Percentiles rank a stretch among this genome's conserved stretches.
Conservation (phyloP, 768 basidiomycete genomes). For the Pleurotus ostreatus region DNA sequence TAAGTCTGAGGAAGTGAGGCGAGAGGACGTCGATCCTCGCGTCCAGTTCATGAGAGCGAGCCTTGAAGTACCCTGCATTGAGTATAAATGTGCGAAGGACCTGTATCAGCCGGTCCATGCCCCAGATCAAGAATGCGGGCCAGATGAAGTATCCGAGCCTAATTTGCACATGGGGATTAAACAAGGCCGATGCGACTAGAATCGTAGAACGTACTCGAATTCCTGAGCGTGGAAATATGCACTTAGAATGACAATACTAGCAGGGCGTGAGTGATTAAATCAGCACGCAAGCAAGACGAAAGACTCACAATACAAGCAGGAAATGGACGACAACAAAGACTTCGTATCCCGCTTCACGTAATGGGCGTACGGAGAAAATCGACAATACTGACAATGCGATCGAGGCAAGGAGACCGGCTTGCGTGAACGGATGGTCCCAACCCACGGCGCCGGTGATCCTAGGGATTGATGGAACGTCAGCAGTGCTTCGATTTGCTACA, state of each 20-base stretch:
- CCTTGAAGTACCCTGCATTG: slow-evolving; percentile 38
- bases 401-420: slow-evolving; percentile 32
- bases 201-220: slow-evolving; percentile 20
- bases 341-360: slow-evolving; percentile 47
- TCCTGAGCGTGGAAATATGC: slow-evolving; percentile 36
- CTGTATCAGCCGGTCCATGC: slow-evolving; percentile 48
- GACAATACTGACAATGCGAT: slow-evolving; percentile 37
- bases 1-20: slow-evolving; percentile 42
- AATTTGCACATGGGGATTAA: background rate
- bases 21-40: slow-evolving; percentile 40
- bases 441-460: slow-evolving; percentile 14
- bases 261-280: background rate
- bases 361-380: slow-evolving; percentile 43
- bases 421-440: slow-evolving; percentile 24
- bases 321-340: slow-evolving; percentile 49
- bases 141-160: slow-evolving; percentile 38
- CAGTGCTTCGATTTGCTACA: background rate
- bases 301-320: slow-evolving; percentile 30
- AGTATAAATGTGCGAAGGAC: slow-evolving; percentile 35
- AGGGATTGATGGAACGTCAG: background rate
- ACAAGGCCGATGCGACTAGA: background rate
- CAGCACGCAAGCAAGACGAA: background rate
- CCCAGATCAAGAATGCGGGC: slow-evolving; percentile 53
- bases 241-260: slow-evolving; percentile 33
- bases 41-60: slow-evolving; percentile 21